Base-by-base conservation (phyloP, 2,329 filamentous ascomycete genomes). In the Dichotomopilus funicola region DNA sequence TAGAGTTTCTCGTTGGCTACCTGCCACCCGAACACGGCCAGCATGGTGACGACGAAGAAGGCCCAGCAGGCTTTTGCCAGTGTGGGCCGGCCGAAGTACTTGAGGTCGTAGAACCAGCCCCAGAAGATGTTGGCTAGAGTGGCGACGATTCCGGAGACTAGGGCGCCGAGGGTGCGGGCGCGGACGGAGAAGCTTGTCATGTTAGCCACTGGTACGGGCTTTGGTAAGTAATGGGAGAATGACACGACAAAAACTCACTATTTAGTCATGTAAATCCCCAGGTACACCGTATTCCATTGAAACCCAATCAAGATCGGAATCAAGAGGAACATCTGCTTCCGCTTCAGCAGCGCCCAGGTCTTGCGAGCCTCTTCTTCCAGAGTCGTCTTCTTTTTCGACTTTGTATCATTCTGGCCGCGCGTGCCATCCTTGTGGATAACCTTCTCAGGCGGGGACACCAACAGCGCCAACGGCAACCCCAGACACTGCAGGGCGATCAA, bases 191-290 rank as follows among this genome's bases (percentile, higher is more conserved):
- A 79, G 66, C 53, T 51, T 9, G 1, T 7, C 1, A 19, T 10
- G 44, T 47, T 13, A 47, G 44, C 33, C 19, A 27, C 19, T 27
- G 11, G n/a, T n/a, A 49, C 31, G 4, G 11, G 2, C 19, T 31
- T 35, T 27, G 19, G 42, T 8, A 13, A 40, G 19, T 27, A 27
- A 40, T 12, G 9, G 12, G 37, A 40, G 1, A 6, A 31, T 36
- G 13, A 35, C 46, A 12, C 3, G n/a, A 9, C 4, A 27, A 8
- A 11, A 10, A 11, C 12, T 19, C 11, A 55, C 53, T 79, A 79
- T 33, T 72, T 75, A 8, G 77, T 75, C 12, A 79, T 69, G 61
- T 80, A 80, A 13, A 78, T 78, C 6, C 77, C 75, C 27, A 77
- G 67, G 33, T 80, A 80, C 0, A 76, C 77, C 35, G 63, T 65